phyloP scores from a whole-genome alignment of 495 filamentous ascomycete genomes.

The Oleoguttula mirabilis region DNA sequence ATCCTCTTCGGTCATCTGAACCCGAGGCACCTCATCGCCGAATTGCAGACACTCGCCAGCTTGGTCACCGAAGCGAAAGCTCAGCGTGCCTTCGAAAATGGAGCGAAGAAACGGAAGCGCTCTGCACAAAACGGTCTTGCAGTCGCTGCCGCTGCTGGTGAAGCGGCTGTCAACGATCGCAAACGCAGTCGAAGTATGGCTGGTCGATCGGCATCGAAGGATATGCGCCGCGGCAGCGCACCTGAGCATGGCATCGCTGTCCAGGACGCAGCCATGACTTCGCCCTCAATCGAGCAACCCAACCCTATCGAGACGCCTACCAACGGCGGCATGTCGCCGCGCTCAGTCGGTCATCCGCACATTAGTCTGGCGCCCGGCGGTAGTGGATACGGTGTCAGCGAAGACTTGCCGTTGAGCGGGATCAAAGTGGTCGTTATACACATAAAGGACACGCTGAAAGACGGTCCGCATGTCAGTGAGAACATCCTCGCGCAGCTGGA shows the following conservation, averaged over 20 bases:
- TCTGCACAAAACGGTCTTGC: conserved; percentile 12
- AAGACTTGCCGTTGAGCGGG: conserved; percentile 37
- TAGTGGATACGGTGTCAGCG: not conserved
- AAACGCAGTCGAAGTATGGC: conserved; percentile 18
- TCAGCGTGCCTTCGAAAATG: conserved; percentile 19
- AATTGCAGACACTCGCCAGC: conserved; percentile 58
- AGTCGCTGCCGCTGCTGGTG: not conserved
- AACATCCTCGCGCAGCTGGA: conserved; percentile 56
- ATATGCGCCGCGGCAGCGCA: conserved; percentile 3
- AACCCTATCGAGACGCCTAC: not conserved
- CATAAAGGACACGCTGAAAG: conserved; percentile 32
- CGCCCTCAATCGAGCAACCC: not conserved
- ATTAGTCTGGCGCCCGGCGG: not conserved
- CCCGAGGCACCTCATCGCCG: conserved; percentile 65
- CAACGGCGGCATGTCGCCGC: not conserved
- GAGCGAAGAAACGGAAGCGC: conserved; percentile 28
- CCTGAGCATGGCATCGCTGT: conserved; percentile 1
- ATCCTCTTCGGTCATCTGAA: conserved; percentile 79
- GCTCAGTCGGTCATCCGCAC: not conserved
- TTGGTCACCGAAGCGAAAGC: conserved; percentile 43
- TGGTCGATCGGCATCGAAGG: not conserved
- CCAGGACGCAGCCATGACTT: not conserved
- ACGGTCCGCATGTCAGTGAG: conserved; percentile 46
- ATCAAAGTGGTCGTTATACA: conserved; percentile 36
- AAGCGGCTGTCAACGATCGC: not conserved